A percentile compares a stretch with the other conserved stretches of the same genome.
Evolutionary conservation across 306 rosid species (phyloP).

Genomic region (Pyrus communis): DNA sequence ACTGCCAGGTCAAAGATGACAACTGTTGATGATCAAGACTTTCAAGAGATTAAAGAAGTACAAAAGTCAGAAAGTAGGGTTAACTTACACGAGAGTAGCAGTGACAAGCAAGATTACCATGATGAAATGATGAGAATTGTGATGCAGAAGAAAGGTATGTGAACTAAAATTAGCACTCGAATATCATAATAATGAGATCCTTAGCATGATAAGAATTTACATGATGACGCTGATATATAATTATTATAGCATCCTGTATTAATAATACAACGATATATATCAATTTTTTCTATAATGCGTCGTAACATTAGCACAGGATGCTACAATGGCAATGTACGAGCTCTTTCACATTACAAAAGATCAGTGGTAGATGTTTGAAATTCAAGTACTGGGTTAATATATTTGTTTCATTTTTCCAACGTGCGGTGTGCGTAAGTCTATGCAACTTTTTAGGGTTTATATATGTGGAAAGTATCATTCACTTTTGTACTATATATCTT

Average conservation of each 20-base stretch:
- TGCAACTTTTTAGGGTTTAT: conserved; percentile 8
- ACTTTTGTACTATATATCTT: conserved; percentile 15
- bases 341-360: not conserved
- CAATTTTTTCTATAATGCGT: no score
- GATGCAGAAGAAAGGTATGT: conserved; percentile 23
- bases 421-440: not conserved
- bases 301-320: not conserved
- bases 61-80: conserved; percentile 15
- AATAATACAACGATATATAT: not conserved
- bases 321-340: fast-evolving
- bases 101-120: conserved; percentile 10
- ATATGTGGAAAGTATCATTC: conserved; percentile 6
- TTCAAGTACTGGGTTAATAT: conserved; percentile 4
- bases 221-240: not conserved
- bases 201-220: not conserved
- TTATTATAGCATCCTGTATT: no score
- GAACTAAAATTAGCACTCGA: not conserved
- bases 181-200: not conserved
- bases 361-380: conserved; percentile 15
- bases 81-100: not conserved
- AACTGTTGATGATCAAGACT: not conserved
- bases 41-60: not conserved
- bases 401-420: not conserved
- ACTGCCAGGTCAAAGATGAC: conserved; percentile 28
- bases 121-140: conserved; percentile 19